Conservation (phyloP, 2,329 filamentous ascomycete genomes). For the Moelleriella libera region DNA sequence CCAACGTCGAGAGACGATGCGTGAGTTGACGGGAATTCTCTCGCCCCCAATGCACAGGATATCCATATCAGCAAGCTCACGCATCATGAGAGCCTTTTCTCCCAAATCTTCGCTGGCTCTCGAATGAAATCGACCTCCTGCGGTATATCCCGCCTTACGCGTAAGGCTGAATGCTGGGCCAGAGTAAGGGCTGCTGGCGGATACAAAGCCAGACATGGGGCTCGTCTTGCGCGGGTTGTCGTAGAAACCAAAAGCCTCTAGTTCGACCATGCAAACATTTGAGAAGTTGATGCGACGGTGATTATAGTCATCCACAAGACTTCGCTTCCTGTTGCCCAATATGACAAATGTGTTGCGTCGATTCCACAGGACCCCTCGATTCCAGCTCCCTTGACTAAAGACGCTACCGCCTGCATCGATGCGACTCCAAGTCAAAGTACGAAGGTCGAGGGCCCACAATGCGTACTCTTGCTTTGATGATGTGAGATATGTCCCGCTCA, state of each 20-base stretch:
- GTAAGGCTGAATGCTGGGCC: constrained; percentile 41
- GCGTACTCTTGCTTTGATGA: constrained; percentile 98
- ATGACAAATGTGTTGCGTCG: constrained; percentile 92
- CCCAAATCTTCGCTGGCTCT: constrained; percentile 75
- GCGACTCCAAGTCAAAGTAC: constrained; percentile 80
- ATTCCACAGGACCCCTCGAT: constrained; percentile 85
- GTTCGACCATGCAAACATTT: constrained; percentile 90
- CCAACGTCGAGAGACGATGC: constrained; percentile 78
- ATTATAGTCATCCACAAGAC: constrained; percentile 94
- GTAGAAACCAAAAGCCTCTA: constrained; percentile 94
- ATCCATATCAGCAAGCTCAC: constrained; percentile 94
- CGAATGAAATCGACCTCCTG: constrained; percentile 63
- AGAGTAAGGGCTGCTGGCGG: constrained; percentile 59
- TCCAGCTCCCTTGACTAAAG: constrained; percentile 96
- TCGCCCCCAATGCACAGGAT: constrained; percentile 85
- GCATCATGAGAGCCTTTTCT: constrained; percentile 60
- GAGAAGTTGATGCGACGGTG: constrained; percentile 95
- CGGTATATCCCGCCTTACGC: constrained; percentile 48
- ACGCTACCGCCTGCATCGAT: constrained; percentile 92
- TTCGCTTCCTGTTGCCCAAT: constrained; percentile 83
- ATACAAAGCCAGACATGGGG: constrained; percentile 72
- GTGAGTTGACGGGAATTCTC: constrained; percentile 84
- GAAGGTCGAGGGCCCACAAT: constrained; percentile 84
- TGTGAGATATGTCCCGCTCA: constrained; percentile 92
- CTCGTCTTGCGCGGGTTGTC: constrained; percentile 76